Conservation (phyloP, 305 asterid species). For the Solanum chacoense region DNA sequence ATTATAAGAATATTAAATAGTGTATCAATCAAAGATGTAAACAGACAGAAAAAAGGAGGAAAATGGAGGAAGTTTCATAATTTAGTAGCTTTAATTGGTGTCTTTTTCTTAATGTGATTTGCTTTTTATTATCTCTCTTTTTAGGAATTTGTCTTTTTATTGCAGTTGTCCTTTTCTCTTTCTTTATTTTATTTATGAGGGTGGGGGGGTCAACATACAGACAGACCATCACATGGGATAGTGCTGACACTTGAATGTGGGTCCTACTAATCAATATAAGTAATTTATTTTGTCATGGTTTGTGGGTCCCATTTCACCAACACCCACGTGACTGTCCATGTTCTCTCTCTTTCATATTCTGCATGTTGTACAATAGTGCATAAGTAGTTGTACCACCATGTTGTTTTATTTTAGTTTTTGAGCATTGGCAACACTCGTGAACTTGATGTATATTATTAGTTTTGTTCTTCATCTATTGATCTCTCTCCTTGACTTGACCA, state of each 20-base stretch:
- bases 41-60: conserved; percentile 2
- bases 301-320: conserved; percentile 4
- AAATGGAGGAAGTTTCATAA: conserved; percentile 10
- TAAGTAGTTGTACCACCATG: neutral
- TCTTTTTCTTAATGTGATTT: conserved; percentile 13
- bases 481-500: neutral
- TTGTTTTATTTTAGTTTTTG: neutral
- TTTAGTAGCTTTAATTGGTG: conserved; percentile 17
- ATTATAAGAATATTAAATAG: neutral
- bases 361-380: conserved; percentile 1
- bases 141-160: conserved; percentile 26
- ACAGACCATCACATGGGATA: conserved; percentile 12
- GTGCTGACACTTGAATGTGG: conserved; percentile 8
- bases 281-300: neutral
- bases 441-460: neutral
- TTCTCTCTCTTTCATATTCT: neutral
- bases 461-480: neutral
- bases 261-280: neutral
- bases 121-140: neutral
- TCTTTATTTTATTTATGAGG: neutral
- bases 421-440: neutral
- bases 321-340: conserved; percentile 9
- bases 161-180: conserved; percentile 10
- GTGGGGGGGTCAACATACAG: neutral
- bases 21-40: neutral